Evolutionary conservation across 192 early-diverging fungal genomes (phyloP).

Genomic region (Gaertneriomyces semiglobifer): DNA sequence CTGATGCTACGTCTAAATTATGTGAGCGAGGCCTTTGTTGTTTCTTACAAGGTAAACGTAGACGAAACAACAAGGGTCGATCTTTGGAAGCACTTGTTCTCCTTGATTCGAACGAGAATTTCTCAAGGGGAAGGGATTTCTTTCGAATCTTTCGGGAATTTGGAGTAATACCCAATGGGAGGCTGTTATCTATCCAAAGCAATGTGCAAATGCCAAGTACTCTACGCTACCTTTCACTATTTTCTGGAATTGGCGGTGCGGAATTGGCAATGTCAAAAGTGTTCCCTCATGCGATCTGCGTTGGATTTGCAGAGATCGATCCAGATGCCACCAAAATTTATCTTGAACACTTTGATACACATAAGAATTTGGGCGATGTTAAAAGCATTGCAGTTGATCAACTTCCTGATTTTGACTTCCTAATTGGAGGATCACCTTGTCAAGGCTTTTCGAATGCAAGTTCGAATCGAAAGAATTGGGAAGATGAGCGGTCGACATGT

Average conservation of each 20-base stretch:
- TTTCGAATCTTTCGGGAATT: too few relatives aligned
- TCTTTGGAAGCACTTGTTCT: too few relatives aligned
- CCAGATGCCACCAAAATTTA: neutral
- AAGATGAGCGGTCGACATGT: neutral
- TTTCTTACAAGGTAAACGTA: too few relatives aligned
- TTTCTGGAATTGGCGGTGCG: constrained; percentile 9
- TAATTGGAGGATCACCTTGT: constrained; percentile 16
- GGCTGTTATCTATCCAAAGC: too few relatives aligned
- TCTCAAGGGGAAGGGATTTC: too few relatives aligned
- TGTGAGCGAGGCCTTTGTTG: too few relatives aligned
- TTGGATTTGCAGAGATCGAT: constrained; percentile 16
- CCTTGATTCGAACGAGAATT: too few relatives aligned
- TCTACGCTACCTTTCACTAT: constrained; percentile 11
- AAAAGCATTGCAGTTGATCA: neutral
- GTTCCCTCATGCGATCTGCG: constrained; percentile 12
- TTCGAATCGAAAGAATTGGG: constrained; percentile 6
- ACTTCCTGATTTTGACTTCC: constrained; percentile 9
- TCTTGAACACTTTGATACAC: constrained; percentile 8
- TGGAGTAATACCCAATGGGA: too few relatives aligned
- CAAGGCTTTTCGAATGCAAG: constrained; percentile 10
- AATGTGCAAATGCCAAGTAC: too few relatives aligned
- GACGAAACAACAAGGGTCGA: too few relatives aligned
- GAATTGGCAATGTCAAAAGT: constrained; percentile 13
- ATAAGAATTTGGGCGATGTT: constrained; percentile 15
- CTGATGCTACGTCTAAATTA: too few relatives aligned